Evolutionary conservation across 176 grass and related monocot species (phyloP), one percentile per base, ranked within the genome.

Genomic region (Puya raimondii): DNA sequence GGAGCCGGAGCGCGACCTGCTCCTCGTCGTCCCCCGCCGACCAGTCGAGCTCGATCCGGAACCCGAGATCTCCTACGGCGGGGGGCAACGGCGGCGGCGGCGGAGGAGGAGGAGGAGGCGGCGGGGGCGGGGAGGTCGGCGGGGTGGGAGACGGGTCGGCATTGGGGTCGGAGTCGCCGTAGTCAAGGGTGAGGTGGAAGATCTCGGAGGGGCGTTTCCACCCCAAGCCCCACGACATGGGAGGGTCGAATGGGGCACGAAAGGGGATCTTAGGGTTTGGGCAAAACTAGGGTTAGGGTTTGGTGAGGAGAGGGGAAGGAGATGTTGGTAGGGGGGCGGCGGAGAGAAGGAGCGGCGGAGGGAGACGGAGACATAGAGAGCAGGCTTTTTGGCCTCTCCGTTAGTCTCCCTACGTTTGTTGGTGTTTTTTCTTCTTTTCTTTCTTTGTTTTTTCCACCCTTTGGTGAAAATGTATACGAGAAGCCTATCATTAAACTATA

Each of bases 161-260:
- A 84, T 88, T 77, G 71, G 21, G 26, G 22, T 83, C 64, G 56
- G 70, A 51, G 70, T 93, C 87, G 29, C 89, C 94, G 65, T 93
- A 99, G 80, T 90, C 87, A 67, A 99, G 84, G 68, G 89, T 76
- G 80, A 99, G 87, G 76, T 99, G 94, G 84, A 99, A 93, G 89
- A 86, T 90, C 82, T 99, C 94, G 72, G 84, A 93, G 64, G 84
- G 85, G 61, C 93, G 93, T 82, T 97, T 97, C 93, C 93, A 97
- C 51, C 93, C 93, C 72, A 97, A 77, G 42, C 93, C 89, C 89
- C 93, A 97, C 17, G 93, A 90, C 93, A 97, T 97, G 84, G 81
- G 70, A 65, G 23, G 49, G 83, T 77, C 82, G 71, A 88, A 83
- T 47, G 56, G 16, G 51, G 65, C 70, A 5, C 5, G 56, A 47